Percentiles rank a stretch among this genome's conserved stretches.
These are phyloP conservation scores for Candida freyschussii DNA, from an alignment of 1,139 yeast genomes.

Conservation along the genomic window DNA sequence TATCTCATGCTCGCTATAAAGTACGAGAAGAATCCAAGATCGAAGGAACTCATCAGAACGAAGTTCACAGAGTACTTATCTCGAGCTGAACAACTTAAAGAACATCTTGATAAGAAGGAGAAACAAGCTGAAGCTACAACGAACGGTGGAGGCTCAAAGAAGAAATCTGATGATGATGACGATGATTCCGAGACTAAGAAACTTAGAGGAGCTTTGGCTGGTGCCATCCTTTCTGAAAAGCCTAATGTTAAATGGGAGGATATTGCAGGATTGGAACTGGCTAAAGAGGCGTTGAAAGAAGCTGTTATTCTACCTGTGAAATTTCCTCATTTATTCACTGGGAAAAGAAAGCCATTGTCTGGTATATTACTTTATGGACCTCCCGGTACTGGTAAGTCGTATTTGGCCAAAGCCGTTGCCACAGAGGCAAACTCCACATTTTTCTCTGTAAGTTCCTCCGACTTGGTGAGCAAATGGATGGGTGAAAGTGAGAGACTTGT, in stretches of 20 bases:
- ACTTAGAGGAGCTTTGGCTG: slow-evolving; percentile 84
- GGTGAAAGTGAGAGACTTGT: slow-evolving; percentile 96
- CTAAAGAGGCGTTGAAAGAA: slow-evolving; percentile 94
- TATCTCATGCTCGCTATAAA: slow-evolving; percentile 94
- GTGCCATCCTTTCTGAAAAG: slow-evolving; percentile 86
- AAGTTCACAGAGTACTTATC: slow-evolving; percentile 89
- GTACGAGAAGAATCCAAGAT: slow-evolving; percentile 87
- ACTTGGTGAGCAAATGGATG: slow-evolving; percentile 97
- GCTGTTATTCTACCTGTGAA: slow-evolving; percentile 94
- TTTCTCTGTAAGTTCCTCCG: slow-evolving; percentile 91
- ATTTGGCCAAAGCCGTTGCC: slow-evolving; percentile 95
- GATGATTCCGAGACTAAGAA: slow-evolving; percentile 85
- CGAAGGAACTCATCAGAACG: slow-evolving; percentile 82
- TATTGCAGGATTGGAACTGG: slow-evolving; percentile 91
- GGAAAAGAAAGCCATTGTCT: slow-evolving; percentile 87
- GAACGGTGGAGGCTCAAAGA: slow-evolving; percentile 33
- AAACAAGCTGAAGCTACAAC: slow-evolving; percentile 44
- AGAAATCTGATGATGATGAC: slow-evolving; percentile 51
- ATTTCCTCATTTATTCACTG: slow-evolving; percentile 91
- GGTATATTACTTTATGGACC: slow-evolving; percentile 96
- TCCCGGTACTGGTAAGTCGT: slow-evolving; percentile 98
- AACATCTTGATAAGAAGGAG: slow-evolving; percentile 67
- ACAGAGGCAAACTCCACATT: slow-evolving; percentile 97
- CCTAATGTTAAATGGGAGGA: slow-evolving; percentile 96
- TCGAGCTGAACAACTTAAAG: slow-evolving; percentile 92